phyloP scores from a whole-genome alignment of 768 basidiomycete genomes.

The Termitomyces sp. region DNA sequence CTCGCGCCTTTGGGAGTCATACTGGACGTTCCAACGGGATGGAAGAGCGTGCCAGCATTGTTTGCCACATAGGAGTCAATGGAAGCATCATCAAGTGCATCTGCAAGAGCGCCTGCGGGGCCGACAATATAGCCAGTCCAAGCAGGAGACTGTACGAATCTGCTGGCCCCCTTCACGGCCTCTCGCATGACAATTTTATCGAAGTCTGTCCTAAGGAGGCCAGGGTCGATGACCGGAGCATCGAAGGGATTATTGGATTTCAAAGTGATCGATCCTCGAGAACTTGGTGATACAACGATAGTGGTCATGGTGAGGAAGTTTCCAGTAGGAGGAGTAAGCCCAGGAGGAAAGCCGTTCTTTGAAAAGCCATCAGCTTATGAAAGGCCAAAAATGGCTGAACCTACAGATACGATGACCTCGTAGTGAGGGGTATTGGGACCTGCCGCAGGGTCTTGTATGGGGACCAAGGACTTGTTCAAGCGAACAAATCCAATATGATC shows the following conservation, averaged over 20 bases:
- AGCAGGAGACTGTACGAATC: conserved; percentile 11
- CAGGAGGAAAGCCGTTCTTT: conserved; percentile 11
- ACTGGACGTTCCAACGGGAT: conserved; percentile 19
- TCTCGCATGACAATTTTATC: conserved; percentile 21
- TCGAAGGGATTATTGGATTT: conserved; percentile 37
- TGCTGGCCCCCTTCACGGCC: conserved; percentile 14
- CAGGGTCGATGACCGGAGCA: conserved; percentile 39
- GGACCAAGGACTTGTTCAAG: conserved; percentile 12
- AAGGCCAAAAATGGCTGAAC: background rate
- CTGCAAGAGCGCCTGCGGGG: conserved; percentile 2
- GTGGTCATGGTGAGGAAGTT: conserved; percentile 7
- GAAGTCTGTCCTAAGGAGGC: conserved; percentile 25
- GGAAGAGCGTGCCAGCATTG: conserved; percentile 14
- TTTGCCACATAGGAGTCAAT: conserved; percentile 20
- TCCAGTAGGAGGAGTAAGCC: conserved; percentile 6
- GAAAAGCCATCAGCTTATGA: background rate
- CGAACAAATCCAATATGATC: conserved; percentile 24
- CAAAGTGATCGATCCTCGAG: conserved; percentile 18
- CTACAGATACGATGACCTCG: conserved; percentile 25
- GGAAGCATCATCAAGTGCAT: conserved; percentile 11
- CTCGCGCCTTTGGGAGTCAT: conserved; percentile 20
- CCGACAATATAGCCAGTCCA: conserved; percentile 17
- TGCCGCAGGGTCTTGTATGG: conserved; percentile 22
- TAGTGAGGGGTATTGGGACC: conserved; percentile 28
- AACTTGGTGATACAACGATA: conserved; percentile 14